These are phyloP conservation scores for Pseudogymnoascus sp. DNA, from an alignment of 2,329 filamentous ascomycete genomes.

Conservation along the genomic window DNA sequence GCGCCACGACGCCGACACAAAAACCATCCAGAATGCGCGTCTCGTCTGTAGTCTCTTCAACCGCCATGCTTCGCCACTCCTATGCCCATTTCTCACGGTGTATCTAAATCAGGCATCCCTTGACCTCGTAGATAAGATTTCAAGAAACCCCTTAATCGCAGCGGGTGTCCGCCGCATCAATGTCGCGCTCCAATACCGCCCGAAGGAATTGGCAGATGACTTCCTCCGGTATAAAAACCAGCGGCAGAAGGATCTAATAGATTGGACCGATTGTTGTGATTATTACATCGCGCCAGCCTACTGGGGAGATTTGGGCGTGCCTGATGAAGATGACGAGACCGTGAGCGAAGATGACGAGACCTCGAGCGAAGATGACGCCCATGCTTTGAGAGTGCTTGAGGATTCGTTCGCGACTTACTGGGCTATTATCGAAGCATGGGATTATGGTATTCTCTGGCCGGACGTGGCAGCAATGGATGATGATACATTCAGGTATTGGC, in stretches of 20 bases:
- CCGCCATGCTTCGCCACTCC: neutral
- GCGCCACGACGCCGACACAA: neutral
- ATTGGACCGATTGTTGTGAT: neutral
- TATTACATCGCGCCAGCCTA: neutral
- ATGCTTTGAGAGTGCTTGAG: neutral
- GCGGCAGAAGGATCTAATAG: neutral
- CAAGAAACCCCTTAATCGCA: neutral
- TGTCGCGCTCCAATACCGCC: neutral
- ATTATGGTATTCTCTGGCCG: neutral
- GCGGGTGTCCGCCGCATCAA: neutral
- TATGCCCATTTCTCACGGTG: neutral
- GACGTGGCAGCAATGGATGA: neutral
- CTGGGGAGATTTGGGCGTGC: too few species aligned
- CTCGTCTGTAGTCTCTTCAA: slow-evolving; percentile 1
- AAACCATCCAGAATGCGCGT: neutral
- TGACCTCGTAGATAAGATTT: neutral
- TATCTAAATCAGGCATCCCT: neutral
- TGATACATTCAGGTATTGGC: neutral
- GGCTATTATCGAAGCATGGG: neutral
- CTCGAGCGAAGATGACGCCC: too few species aligned
- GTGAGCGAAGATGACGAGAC: neutral
- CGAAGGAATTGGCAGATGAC: neutral
- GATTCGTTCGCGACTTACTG: neutral
- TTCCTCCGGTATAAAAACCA: neutral
- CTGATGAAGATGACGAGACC: neutral